Conservation (phyloP, 768 basidiomycete genomes). For the Leccinellum luteum region DNA sequence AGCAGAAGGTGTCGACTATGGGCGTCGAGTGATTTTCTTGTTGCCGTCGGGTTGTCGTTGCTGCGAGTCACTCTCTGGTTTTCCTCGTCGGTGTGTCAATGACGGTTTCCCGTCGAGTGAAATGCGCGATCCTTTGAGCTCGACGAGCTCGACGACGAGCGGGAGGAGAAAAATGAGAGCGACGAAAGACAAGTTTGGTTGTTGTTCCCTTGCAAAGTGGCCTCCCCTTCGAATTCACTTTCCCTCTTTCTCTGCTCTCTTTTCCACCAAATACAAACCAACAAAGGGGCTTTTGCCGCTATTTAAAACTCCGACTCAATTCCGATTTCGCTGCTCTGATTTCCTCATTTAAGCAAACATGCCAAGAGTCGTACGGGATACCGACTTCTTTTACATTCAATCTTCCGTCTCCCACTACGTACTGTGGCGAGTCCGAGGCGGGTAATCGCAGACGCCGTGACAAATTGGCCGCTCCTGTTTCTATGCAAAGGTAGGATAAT, state of each 20-base stretch:
- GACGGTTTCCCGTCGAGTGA: not conserved
- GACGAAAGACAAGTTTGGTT: slow-evolving; percentile 16
- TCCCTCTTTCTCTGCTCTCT: slow-evolving; percentile 16
- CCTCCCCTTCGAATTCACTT: slow-evolving; percentile 11
- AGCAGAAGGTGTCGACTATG: slow-evolving; percentile 12
- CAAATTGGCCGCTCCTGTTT: too few relatives aligned
- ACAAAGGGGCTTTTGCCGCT: slow-evolving; percentile 25
- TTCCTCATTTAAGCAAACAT: too few relatives aligned
- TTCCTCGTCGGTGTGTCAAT: slow-evolving; percentile 8
- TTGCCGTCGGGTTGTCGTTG: slow-evolving; percentile 7
- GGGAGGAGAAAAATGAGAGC: slow-evolving; percentile 2
- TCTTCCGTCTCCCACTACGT: too few relatives aligned
- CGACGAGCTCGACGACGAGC: slow-evolving; percentile 20
- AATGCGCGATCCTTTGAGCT: slow-evolving; percentile 7
- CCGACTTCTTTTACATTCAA: not conserved
- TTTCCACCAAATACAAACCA: slow-evolving; percentile 26
- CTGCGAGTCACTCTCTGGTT: not conserved
- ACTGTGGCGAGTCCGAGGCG: too few relatives aligned
- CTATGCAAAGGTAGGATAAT: not conserved
- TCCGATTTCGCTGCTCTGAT: too few relatives aligned
- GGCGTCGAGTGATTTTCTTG: slow-evolving; percentile 18
- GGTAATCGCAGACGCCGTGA: too few relatives aligned
- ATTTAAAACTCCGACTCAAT: slow-evolving; percentile 22
- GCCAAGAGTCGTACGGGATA: too few relatives aligned
- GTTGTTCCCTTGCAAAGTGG: slow-evolving; percentile 21